Conservation (phyloP, 805 yeast genomes). For the Starmerella asiatica region DNA sequence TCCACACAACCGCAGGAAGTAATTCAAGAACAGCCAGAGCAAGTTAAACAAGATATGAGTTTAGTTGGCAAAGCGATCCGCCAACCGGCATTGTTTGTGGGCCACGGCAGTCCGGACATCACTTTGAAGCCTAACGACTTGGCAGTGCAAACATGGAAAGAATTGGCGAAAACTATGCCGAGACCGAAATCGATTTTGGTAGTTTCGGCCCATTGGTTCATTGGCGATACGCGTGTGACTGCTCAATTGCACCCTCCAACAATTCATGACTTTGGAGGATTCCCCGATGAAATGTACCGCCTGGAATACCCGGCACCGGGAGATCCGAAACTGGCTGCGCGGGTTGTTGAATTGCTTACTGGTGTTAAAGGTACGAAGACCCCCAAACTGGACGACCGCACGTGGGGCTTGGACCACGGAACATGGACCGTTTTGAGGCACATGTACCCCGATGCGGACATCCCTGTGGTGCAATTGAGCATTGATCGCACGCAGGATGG, state of each 20-base stretch:
- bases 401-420: constrained; percentile 22
- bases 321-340: constrained; percentile 16
- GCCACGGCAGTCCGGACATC: constrained; percentile 17
- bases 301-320: constrained; percentile 20
- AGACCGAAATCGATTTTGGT: constrained; percentile 18
- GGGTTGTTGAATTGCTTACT: constrained; percentile 9
- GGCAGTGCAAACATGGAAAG: constrained; percentile 8
- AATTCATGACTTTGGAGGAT: constrained; percentile 19
- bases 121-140: not conserved
- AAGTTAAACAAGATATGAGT: too few species aligned
- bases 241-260: constrained; percentile 14
- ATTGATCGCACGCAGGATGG: constrained; percentile 29
- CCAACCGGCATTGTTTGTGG: constrained; percentile 3
- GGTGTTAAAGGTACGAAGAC: constrained; percentile 1
- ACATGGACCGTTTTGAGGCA: constrained; percentile 18
- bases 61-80: not conserved
- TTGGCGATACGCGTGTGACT: constrained; percentile 11
- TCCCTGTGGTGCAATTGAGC: constrained; percentile 31
- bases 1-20: too few species aligned
- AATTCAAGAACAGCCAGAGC: too few species aligned
- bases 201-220: constrained; percentile 21
- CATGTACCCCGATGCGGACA: constrained; percentile 21
- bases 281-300: constrained; percentile 17
- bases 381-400: constrained; percentile 2
- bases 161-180: constrained; percentile 13